Evolutionary conservation across 768 basidiomycete genomes (phyloP).

Genomic region (Boletus fagicola): DNA sequence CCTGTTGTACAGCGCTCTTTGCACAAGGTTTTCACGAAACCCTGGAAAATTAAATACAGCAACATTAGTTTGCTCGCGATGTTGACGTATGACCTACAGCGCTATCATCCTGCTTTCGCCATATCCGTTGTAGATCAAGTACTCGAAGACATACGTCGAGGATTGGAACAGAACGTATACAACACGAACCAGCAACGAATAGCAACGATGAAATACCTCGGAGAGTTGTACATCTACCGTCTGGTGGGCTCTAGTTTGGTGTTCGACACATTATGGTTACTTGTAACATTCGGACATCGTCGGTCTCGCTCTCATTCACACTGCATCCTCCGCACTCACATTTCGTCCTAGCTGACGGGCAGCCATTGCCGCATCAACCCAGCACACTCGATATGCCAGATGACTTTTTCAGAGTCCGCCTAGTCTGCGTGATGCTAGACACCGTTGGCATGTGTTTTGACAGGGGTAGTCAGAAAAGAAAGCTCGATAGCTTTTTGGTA

Average conservation of each 20-base stretch:
- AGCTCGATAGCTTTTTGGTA: constrained; percentile 85
- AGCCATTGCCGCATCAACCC: constrained; percentile 75
- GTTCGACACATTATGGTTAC: constrained; percentile 91
- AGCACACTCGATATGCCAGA: constrained; percentile 87
- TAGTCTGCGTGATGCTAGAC: constrained; percentile 90
- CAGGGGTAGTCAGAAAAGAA: constrained; percentile 86
- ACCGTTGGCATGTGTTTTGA: constrained; percentile 99
- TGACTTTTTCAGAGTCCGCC: constrained; percentile 92
- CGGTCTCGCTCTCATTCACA: constrained; percentile 34
- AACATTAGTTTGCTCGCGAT: constrained; percentile 90
- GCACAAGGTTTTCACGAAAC: constrained; percentile 92
- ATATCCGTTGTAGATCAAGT: constrained; percentile 91
- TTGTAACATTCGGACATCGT: constrained; percentile 97
- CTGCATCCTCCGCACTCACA: constrained; percentile 9
- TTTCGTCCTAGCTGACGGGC: constrained; percentile 68
- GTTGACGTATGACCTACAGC: constrained; percentile 91
- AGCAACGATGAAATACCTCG: constrained; percentile 91
- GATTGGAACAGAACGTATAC: constrained; percentile 92
- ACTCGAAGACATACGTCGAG: constrained; percentile 86
- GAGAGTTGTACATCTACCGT: constrained; percentile 96
- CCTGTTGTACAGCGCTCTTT: constrained; percentile 55
- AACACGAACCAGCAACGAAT: constrained; percentile 92
- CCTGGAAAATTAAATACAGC: constrained; percentile 95
- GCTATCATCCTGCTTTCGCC: constrained; percentile 88
- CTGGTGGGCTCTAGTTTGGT: constrained; percentile 84